Evolutionary conservation across 345 rosid genomes (phyloP), one percentile per base, ranked within the genome.

Genomic region (Linum trigynum): DNA sequence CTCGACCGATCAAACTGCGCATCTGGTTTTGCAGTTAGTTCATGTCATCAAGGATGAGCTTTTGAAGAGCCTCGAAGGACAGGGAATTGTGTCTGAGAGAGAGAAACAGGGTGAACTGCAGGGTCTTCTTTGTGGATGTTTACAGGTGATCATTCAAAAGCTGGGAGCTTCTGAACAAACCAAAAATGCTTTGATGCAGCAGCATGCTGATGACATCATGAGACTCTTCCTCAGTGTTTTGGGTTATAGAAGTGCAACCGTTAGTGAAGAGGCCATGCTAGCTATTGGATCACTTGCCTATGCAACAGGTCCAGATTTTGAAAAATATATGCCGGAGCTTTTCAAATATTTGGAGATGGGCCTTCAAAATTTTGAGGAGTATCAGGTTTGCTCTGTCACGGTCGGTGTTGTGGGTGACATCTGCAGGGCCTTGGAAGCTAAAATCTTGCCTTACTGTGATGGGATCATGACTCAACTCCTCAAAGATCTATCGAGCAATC

Each of bases 201-300:
- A 83, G 80, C 82, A 77, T 41, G 90, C 91, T 2, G 96, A 92
- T 77, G 82, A 82, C 73, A 90, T 92, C 62, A 92, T 92, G 98
- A 9, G 80, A 48, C 62, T 90, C 69, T 88, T 90, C 79, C 90
- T 92, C 16, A 81, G 76, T 72, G 97, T 92, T 57, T 84, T 92
- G 71, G 91, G 83, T 59, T 92, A 96, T 74, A 88, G 83, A 68
- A 90, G 90, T 77, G 86, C 98, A 68, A 90, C 96, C 5, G 97
- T 90, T 59, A 96, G 88, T 15, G 96, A 92, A 81, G 98, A 92
- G 76, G 97, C 96, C 51, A 92, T 92, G 98, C 97, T 92, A 37
- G 98, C 98, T 38, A 86, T 92, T 4, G 98, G 98, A 67, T 86
- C 97, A 7, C 87, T 92, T 57, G 98, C 98, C 61, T 86, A 90